These are phyloP conservation scores for Mycena alexandri DNA, from an alignment of 768 basidiomycete species.

Conservation along the genomic window DNA sequence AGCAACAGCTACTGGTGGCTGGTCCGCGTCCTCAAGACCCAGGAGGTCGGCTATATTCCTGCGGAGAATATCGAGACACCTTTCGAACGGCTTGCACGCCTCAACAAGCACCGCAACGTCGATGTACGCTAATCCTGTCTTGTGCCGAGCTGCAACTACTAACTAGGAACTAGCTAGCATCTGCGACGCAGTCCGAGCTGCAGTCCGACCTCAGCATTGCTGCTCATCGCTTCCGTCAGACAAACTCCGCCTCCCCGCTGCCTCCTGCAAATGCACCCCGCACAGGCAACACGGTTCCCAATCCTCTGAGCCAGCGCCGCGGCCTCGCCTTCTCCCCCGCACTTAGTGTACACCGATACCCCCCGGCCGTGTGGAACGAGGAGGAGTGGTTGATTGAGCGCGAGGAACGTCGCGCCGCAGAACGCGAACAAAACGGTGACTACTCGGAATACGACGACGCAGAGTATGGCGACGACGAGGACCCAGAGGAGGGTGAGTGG, in stretches of 20 bases:
- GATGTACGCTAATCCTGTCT: constrained; percentile 71
- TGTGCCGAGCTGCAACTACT: background rate
- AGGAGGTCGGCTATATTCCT: constrained; percentile 98
- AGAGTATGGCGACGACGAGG: constrained; percentile 52
- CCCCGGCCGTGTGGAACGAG: constrained; percentile 87
- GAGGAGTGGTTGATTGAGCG: constrained; percentile 61
- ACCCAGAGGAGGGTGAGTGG: constrained; percentile 76
- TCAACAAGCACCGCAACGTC: constrained; percentile 98
- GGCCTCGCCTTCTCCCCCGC: constrained; percentile 81
- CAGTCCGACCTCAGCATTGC: constrained; percentile 64
- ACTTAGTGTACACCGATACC: constrained; percentile 78
- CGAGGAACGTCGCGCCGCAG: constrained; percentile 56
- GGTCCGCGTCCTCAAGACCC: constrained; percentile 97
- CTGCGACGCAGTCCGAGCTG: constrained; percentile 79
- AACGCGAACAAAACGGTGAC: constrained; percentile 29
- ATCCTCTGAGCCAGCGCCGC: constrained; percentile 45
- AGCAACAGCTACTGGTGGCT: constrained; percentile 99
- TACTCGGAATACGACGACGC: constrained; percentile 37
- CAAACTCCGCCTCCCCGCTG: constrained; percentile 64
- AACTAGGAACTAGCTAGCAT: constrained; percentile 67
- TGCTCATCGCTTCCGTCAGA: constrained; percentile 67
- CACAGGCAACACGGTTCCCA: constrained; percentile 42
- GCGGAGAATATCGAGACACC: constrained; percentile 99
- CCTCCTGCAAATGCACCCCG: constrained; percentile 51
- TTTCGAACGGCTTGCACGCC: constrained; percentile 92